Percentiles rank a stretch among this genome's conserved stretches.
Evolutionary conservation across 2,329 filamentous ascomycete species (phyloP).

Genomic region (Talaromyces sp.): DNA sequence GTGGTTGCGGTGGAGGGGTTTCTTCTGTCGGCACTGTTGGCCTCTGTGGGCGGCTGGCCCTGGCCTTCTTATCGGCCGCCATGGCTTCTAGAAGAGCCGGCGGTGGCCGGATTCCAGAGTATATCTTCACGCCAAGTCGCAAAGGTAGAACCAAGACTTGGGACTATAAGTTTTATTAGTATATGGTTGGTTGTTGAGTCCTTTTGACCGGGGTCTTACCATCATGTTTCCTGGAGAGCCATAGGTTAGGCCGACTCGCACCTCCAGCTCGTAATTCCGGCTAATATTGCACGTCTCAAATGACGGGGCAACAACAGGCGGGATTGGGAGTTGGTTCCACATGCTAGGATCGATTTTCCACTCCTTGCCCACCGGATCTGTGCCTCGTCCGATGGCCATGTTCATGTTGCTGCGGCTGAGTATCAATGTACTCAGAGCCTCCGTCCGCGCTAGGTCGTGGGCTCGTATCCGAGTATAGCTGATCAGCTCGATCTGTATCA

Average conservation of each 20-base stretch:
- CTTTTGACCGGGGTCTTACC: conserved; percentile 30
- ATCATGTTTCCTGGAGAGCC: conserved; percentile 52
- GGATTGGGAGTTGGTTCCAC: conserved; percentile 69
- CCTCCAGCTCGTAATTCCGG: conserved; percentile 75
- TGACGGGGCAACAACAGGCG: conserved; percentile 78
- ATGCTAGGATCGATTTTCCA: conserved; percentile 62
- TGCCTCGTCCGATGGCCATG: conserved; percentile 59
- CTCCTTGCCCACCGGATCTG: conserved; percentile 59
- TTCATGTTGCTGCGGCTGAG: conserved; percentile 65
- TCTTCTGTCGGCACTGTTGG: neutral
- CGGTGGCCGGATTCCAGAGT: conserved; percentile 80
- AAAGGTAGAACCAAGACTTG: conserved; percentile 76
- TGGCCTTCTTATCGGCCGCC: conserved; percentile 21
- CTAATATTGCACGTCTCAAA: conserved; percentile 87
- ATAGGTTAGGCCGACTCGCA: conserved; percentile 73
- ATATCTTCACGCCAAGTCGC: conserved; percentile 73
- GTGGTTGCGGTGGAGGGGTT: conserved; percentile 6
- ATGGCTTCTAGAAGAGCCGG: conserved; percentile 66
- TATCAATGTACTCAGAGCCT: conserved; percentile 71
- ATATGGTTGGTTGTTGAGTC: neutral
- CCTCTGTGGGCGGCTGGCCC: neutral
- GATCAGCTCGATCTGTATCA: conserved; percentile 75
- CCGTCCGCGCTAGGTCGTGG: conserved; percentile 65
- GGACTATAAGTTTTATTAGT: conserved; percentile 38
- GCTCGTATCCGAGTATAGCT: conserved; percentile 75